Percentiles rank a stretch among this genome's conserved stretches.
Conservation (phyloP, 1,284 basidiomycete genomes). For the Austroboletus novae-zelandiae region DNA sequence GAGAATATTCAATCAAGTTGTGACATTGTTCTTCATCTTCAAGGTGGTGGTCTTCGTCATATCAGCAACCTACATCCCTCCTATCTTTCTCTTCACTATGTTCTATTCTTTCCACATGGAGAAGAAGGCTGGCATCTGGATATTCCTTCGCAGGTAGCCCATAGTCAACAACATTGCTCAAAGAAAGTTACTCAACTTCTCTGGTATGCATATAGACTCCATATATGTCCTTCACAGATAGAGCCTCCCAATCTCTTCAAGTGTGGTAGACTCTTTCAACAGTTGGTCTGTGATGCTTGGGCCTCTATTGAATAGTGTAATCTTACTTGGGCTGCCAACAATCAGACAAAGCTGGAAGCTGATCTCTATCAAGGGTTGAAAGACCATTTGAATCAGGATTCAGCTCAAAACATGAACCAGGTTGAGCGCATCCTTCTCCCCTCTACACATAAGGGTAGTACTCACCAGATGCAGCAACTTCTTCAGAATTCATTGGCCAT, state of each 20-base stretch:
- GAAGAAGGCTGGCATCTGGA: too few relatives aligned
- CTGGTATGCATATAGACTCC: constrained; percentile 15
- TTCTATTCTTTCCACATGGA: constrained; percentile 39
- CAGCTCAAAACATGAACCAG: too few relatives aligned
- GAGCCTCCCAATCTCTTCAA: constrained; percentile 31
- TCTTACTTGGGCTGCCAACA: constrained; percentile 26
- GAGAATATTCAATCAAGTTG: too few relatives aligned
- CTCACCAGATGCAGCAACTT: too few relatives aligned
- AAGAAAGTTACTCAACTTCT: too few relatives aligned
- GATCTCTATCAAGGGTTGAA: constrained; percentile 19
- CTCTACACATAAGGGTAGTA: too few relatives aligned
- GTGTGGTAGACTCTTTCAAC: constrained; percentile 40
- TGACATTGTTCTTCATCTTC: constrained; percentile 11
- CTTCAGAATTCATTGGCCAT: too few relatives aligned
- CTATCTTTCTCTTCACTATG: constrained; percentile 40
- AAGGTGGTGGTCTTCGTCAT: constrained; percentile 23
- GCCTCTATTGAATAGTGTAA: constrained; percentile 32
- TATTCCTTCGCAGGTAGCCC: too few relatives aligned
- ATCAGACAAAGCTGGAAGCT: constrained; percentile 40
- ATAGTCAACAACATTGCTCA: too few relatives aligned
- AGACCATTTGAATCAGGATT: constrained; percentile 5
- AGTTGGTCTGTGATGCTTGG: too few relatives aligned
- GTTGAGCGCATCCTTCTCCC: too few relatives aligned
- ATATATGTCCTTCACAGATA: neutral
- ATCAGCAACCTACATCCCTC: constrained; percentile 37